Evolutionary conservation across 371 early-diverging fungal genomes (phyloP), one percentile per base, ranked within the genome.

Genomic region (Mucor saturninus): DNA sequence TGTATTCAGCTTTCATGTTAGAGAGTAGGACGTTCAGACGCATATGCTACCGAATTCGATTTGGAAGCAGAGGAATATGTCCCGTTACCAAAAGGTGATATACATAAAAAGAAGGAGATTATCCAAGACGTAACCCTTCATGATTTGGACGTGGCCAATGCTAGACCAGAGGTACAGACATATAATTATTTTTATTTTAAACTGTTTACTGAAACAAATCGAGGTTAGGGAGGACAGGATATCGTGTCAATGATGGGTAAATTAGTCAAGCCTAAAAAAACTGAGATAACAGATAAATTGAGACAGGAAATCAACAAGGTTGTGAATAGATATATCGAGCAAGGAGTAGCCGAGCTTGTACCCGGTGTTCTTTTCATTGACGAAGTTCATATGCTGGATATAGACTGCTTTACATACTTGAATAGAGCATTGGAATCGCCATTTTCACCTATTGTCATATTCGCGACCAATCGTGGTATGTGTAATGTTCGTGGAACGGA

Each of bases 371-470:
- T 99, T 45, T 98, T 99, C 70, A 95, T 99, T 72, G 98, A 99
- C 74, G 99, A 99, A 82, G 97, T 97, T 7, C 99, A 99, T 71
- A 95, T 99, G 94, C 88, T 99, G 39, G 98, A 99, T 80, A 93
- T 98, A 61, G 99, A 99, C 79, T 98, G 98, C 79, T 99, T 99
- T 72, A 95, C 98, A 0, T 99, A 97, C 69, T 85, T 99, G 55
- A 99, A 98, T 86, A 93, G 98, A 43, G 95, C 98, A 10, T 85
- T 98, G 45, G 99, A 99, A 76, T 92, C 93, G n/a, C 84, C 92
- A 14, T 81, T 97, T 35, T 91, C 96, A 31, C 99, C 99, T n/a
- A 94, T 99, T 67, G 97, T 99, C 11, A 90, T 99, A 45, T 90
- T 99, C 69, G 98, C 98, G 5, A 98, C 98, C 39, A 98, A 98